Percentiles rank a stretch among this genome's conserved stretches.
Evolutionary conservation across 352 stramenopile genomes (phyloP).

Genomic region (Phytophthora agathidicida): DNA sequence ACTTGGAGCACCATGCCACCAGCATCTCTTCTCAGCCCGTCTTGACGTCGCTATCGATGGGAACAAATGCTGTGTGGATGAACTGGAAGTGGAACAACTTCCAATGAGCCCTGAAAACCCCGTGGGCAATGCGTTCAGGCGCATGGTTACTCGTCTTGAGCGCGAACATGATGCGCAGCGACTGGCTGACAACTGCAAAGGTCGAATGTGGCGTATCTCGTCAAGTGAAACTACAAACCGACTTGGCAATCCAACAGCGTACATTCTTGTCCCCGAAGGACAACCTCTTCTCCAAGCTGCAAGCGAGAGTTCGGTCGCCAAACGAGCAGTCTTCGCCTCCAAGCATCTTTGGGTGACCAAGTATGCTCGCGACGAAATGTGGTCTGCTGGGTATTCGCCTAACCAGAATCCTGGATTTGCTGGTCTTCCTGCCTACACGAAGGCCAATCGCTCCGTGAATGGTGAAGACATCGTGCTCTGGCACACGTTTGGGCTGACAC

Average conservation of each 20-base stretch:
- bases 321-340: slow-evolving; percentile 60
- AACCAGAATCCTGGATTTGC: slow-evolving; percentile 56
- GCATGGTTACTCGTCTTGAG: slow-evolving; percentile 49
- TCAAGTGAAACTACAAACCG: slow-evolving; percentile 62
- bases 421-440: slow-evolving; percentile 62
- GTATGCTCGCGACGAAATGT: slow-evolving; percentile 65
- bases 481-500: slow-evolving; percentile 76
- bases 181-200: slow-evolving; percentile 48
- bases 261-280: slow-evolving; percentile 60
- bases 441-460: slow-evolving; percentile 54
- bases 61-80: slow-evolving; percentile 48
- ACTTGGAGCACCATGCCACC: slow-evolving; percentile 69
- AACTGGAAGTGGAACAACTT: slow-evolving; percentile 61
- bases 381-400: slow-evolving; percentile 71
- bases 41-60: slow-evolving; percentile 81
- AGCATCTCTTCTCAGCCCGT: slow-evolving; percentile 80
- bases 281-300: slow-evolving; percentile 56
- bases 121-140: slow-evolving; percentile 65
- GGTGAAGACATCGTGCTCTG: slow-evolving; percentile 77
- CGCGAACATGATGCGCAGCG: slow-evolving; percentile 57
- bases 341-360: slow-evolving; percentile 79
- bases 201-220: slow-evolving; percentile 62
- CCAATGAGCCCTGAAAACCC: slow-evolving; percentile 49
- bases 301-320: slow-evolving; percentile 51
- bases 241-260: slow-evolving; percentile 62